These are phyloP conservation scores for Isatis lusitanica DNA, from an alignment of 441 rosid genomes.

Conservation along the genomic window DNA sequence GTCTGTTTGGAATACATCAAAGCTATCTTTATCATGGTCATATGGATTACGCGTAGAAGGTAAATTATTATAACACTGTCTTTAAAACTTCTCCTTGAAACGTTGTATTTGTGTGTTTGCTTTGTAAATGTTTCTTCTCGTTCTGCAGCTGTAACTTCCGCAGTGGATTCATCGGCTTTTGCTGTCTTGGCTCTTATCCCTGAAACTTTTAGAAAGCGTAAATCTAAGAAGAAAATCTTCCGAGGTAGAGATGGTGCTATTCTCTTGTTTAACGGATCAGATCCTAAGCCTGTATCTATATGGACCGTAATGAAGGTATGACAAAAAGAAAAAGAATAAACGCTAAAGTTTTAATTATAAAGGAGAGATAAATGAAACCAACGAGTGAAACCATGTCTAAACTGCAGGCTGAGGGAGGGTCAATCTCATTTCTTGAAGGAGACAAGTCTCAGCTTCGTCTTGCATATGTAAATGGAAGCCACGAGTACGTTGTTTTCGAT, in stretches of 20 bases:
- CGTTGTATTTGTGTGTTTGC: background rate
- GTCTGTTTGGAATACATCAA: conserved; percentile 81
- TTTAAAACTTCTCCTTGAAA: background rate
- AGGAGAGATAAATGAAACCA: conserved; percentile 6
- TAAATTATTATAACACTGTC: conserved; percentile 9
- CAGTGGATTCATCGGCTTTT: conserved; percentile 50
- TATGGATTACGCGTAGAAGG: conserved; percentile 85
- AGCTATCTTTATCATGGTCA: conserved; percentile 75
- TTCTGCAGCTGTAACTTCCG: conserved; percentile 60
- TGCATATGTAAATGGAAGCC: conserved; percentile 76
- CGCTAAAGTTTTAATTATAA: background rate
- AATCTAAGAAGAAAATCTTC: conserved; percentile 40
- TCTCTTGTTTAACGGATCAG: conserved; percentile 59
- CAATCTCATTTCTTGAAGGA: conserved; percentile 64
- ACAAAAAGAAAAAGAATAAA: background rate
- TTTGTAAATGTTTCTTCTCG: conserved; percentile 12
- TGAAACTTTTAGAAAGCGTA: conserved; percentile 32
- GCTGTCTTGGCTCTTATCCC: conserved; percentile 68
- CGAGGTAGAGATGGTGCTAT: conserved; percentile 51
- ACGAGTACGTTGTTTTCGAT: conserved; percentile 81
- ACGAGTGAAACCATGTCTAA: conserved; percentile 17
- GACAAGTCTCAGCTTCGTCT: conserved; percentile 49
- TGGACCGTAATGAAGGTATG: conserved; percentile 78
- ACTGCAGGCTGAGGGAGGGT: conserved; percentile 84
- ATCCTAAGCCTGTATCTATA: conserved; percentile 63